Evolutionary conservation across 2,329 filamentous ascomycete species (phyloP), one percentile per base, ranked within the genome.

Genomic region (Calonectria hawksworthii): DNA sequence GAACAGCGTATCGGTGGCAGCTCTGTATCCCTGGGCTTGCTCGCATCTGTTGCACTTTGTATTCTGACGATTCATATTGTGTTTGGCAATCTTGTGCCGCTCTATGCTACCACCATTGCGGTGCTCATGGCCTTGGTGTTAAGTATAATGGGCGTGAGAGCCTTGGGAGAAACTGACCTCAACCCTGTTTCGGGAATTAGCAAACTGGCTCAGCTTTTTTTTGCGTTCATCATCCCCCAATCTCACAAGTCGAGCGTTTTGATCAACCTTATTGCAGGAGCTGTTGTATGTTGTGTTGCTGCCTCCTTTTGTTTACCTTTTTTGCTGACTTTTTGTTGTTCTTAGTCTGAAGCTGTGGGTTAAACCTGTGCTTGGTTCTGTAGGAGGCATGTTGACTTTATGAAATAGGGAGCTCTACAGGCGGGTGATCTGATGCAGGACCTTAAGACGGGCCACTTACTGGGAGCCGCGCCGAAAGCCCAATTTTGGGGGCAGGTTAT

Each of bases 401-500:
- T 18, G 7, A 59, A 47, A 28, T 50, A 88, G 85, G 89, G 97
- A 7, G 97, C 97, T 4, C 88, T 99, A 6, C 97, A 99, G 87
- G 96, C 97, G 3, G 97, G 97, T 11, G 97, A 99, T 84, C 92
- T 99, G 70, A 95, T 99, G 91, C 97, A 99, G 83, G 97, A 99
- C 83, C 90, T 99, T 36, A 99, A 99, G 85, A 98, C 97, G 0
- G 97, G 97, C 0, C 96, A 99, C 84, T 87, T 99, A 0, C 90
- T 99, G 0, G 96, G 96, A 14, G 97, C 97, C 0, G 94, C 95
- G 4, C 97, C 97, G 0, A 97, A 94, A 80, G 97, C 97, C 0
- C 97, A 99, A 82, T 99, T 99, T 83, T 98, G 95, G 90, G 97
- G 97, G 0, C 97, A 99, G 83, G 92, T 99, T 26, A 96, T 99